Evolutionary conservation across 805 yeast species (phyloP).

Genomic region (Saturnispora zaruensis): DNA sequence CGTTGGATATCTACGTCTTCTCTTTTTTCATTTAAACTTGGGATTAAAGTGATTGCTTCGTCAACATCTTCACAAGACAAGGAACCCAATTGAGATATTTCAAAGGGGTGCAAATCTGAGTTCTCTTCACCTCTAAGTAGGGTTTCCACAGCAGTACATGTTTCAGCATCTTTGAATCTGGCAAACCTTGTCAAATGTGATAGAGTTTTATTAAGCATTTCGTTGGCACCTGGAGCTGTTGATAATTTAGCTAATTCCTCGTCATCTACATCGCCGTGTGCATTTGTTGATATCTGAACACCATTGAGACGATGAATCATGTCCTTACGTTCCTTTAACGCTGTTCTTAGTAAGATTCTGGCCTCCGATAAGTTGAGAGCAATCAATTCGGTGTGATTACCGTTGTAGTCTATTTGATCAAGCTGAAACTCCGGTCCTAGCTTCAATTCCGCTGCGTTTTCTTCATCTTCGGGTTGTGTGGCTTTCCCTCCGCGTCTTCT

Average conservation of each 20-base stretch:
- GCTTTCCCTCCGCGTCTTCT: constrained; percentile 63
- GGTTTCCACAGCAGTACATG: constrained; percentile 89
- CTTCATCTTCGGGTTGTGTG: constrained; percentile 71
- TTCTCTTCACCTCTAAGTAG: constrained; percentile 68
- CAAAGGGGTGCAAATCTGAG: constrained; percentile 84
- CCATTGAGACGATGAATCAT: constrained; percentile 36
- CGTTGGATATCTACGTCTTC: constrained; percentile 82
- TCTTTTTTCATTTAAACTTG: constrained; percentile 74
- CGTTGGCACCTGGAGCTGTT: constrained; percentile 68
- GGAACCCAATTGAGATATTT: constrained; percentile 79
- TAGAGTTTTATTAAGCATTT: constrained; percentile 84
- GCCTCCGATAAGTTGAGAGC: constrained; percentile 88
- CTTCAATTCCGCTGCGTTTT: constrained; percentile 78
- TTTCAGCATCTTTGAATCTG: constrained; percentile 84
- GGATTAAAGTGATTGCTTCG: constrained; percentile 91
- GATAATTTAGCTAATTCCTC: constrained; percentile 43
- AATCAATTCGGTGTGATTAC: constrained; percentile 65
- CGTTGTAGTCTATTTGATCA: constrained; percentile 72
- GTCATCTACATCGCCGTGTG: constrained; percentile 32
- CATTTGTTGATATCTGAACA: constrained; percentile 24
- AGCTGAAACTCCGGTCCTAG: constrained; percentile 90
- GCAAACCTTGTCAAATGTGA: constrained; percentile 81
- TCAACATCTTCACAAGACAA: constrained; percentile 92
- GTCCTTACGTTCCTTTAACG: constrained; percentile 64
- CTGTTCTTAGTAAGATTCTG: constrained; percentile 80